Conservation (phyloP, 1,284 basidiomycete genomes). For the Ceraceosorus guamensis region DNA sequence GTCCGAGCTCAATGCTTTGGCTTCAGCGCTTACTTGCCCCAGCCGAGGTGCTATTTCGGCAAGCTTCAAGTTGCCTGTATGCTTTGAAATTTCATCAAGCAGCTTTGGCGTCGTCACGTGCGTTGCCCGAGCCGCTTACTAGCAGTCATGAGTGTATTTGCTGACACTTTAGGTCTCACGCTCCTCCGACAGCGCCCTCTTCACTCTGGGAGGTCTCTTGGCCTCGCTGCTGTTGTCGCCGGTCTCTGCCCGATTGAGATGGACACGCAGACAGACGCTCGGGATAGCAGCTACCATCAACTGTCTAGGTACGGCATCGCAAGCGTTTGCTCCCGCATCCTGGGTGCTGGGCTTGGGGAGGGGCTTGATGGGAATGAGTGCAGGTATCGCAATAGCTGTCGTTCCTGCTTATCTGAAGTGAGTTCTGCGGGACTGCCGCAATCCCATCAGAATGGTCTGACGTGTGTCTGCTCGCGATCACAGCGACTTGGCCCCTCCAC, state of each 20-base stretch:
- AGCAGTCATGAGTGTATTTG: neutral
- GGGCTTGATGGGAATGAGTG: conserved; percentile 66
- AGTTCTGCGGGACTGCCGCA: conserved; percentile 15
- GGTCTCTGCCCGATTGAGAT: conserved; percentile 35
- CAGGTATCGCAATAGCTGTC: conserved; percentile 72
- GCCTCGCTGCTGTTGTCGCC: conserved; percentile 67
- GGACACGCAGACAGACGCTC: neutral
- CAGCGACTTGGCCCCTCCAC: conserved; percentile 68
- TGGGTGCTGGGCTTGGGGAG: conserved; percentile 7
- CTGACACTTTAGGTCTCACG: conserved; percentile 52
- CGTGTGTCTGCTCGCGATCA: conserved; percentile 45
- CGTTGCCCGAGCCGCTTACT: neutral
- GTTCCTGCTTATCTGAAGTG: conserved; percentile 62
- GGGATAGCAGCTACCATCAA: neutral
- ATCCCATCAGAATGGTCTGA: conserved; percentile 14
- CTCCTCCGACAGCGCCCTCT: conserved; percentile 71
- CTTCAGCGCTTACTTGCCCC: conserved; percentile 26
- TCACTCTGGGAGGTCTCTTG: conserved; percentile 77
- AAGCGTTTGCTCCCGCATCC: neutral
- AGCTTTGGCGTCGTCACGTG: conserved; percentile 13
- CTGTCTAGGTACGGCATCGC: neutral
- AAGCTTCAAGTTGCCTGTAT: conserved; percentile 6
- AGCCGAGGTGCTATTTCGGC: neutral
- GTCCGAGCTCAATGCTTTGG: conserved; percentile 42
- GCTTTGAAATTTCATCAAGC: conserved; percentile 4